phyloP scores from a whole-genome alignment of 176 grass and related monocot species.

The Hordeum vulgare region DNA sequence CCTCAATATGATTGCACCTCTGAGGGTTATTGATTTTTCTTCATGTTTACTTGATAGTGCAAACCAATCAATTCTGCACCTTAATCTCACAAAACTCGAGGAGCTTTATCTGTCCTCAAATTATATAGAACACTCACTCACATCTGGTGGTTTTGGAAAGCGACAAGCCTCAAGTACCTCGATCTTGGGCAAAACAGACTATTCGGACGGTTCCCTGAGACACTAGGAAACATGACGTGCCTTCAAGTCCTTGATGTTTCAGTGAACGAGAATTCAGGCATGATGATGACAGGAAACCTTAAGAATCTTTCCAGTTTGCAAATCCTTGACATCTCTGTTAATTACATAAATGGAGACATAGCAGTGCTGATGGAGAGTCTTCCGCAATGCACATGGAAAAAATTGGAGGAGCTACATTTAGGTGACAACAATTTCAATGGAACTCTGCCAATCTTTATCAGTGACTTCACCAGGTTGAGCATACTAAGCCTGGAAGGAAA shows the following conservation, averaged over 20 bases:
- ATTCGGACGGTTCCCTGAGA: not conserved
- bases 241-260: not conserved
- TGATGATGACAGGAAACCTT: not conserved
- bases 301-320: constrained; percentile 21
- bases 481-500: not conserved
- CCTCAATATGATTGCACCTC: too few relatives aligned
- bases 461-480: not conserved
- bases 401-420: not conserved
- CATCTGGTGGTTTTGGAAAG: not conserved
- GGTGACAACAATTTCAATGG: not conserved
- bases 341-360: not conserved
- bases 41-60: too few relatives aligned
- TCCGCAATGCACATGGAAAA: not conserved
- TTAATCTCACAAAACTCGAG: too few relatives aligned
- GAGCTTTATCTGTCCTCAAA: too few relatives aligned
- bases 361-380: not conserved
- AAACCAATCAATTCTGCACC: too few relatives aligned
- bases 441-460: not conserved
- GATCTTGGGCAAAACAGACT: not conserved
- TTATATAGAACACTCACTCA: too few relatives aligned
- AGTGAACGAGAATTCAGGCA: not conserved
- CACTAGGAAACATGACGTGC: not conserved
- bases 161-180: not conserved
- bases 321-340: not conserved
- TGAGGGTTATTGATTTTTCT: too few relatives aligned